phyloP scores from a whole-genome alignment of 202 grass and related monocot species.

The Setaria italica region DNA sequence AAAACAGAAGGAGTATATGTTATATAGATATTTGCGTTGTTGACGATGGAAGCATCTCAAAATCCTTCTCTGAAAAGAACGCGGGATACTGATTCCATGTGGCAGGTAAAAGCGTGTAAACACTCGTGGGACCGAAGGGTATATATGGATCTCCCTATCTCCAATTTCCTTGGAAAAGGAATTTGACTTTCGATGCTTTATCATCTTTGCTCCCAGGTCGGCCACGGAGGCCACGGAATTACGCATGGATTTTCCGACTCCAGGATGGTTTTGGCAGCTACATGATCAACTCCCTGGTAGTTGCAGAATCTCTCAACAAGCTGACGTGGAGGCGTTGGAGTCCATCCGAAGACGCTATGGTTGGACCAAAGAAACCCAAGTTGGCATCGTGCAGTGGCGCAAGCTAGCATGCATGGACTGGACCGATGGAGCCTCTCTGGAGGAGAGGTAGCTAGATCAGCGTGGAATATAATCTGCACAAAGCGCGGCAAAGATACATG shows the following conservation, averaged over 20 bases:
- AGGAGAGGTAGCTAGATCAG: constrained; percentile 3
- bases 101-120: constrained; percentile 1
- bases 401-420: background rate
- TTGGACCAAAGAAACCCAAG: constrained; percentile 26
- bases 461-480: constrained; percentile 56
- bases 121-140: background rate
- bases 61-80: background rate
- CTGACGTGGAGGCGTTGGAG: constrained; percentile 37
- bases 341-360: constrained; percentile 26
- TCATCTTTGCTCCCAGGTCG: constrained; percentile 26
- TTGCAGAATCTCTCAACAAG: constrained; percentile 5
- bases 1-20: too few relatives aligned
- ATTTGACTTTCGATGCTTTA: constrained; percentile 40
- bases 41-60: background rate
- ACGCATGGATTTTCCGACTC: constrained; percentile 16
- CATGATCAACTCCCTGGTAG: background rate
- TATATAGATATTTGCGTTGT: background rate
- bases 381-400: constrained; percentile 37
- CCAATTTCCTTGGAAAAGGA: constrained; percentile 53
- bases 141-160: constrained; percentile 25
- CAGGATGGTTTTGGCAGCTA: constrained; percentile 12
- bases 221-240: constrained; percentile 35
- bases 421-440: background rate
- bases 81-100: background rate
- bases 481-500: constrained; percentile 25